phyloP scores from a whole-genome alignment of 1,284 basidiomycete genomes.

The Irpex sp. region DNA sequence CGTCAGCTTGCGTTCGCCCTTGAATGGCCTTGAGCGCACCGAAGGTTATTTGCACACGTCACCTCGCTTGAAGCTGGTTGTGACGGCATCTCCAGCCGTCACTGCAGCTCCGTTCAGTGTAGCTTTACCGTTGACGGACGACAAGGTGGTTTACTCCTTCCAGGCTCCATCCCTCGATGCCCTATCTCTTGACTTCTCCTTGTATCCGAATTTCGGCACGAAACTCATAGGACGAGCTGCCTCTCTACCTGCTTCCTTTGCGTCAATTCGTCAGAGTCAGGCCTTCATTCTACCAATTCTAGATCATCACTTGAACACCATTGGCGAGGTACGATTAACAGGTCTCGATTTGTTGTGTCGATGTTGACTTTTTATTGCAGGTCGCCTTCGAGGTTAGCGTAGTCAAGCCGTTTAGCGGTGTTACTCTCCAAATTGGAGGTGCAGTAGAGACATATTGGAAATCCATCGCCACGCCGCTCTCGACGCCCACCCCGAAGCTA shows the following conservation, averaged over 20 bases:
- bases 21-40: conserved; percentile 55
- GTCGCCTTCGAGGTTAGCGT: conserved; percentile 88
- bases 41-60: conserved; percentile 64
- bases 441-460: conserved; percentile 98
- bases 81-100: conserved; percentile 77
- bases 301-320: conserved; percentile 89
- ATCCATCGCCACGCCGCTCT: conserved; percentile 58
- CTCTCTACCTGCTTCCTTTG: conserved; percentile 76
- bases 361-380: conserved; percentile 30
- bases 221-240: conserved; percentile 95
- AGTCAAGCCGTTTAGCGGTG: conserved; percentile 87
- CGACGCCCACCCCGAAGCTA: conserved; percentile 19
- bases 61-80: conserved; percentile 90
- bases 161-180: conserved; percentile 73
- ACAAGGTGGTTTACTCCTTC: conserved; percentile 84
- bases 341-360: conserved; percentile 3
- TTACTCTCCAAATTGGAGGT: conserved; percentile 94
- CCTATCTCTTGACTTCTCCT: conserved; percentile 87
- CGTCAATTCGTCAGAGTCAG: conserved; percentile 48
- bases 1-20: conserved; percentile 62
- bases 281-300: conserved; percentile 78
- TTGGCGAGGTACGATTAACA: conserved; percentile 71
- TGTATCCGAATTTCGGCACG: conserved; percentile 98
- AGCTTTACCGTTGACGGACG: conserved; percentile 78
- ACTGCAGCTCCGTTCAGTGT: conserved; percentile 85